Evolutionary conservation across 2,329 filamentous ascomycete genomes (phyloP), one percentile per base, ranked within the genome.

Genomic region (Xylaria multiplex): DNA sequence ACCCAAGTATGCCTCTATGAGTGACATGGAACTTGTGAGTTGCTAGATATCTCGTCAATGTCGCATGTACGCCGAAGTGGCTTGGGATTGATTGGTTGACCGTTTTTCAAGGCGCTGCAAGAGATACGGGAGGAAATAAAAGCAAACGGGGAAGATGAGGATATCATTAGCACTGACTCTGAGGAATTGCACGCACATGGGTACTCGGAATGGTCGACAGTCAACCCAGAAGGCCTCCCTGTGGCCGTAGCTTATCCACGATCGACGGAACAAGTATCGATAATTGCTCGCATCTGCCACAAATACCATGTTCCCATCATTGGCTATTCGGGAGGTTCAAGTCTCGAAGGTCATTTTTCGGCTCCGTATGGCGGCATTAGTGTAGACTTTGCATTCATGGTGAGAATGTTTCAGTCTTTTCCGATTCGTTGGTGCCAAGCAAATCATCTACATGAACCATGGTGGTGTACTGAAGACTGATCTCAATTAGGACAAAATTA

Each of bases 271-370:
- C 83, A 90, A 66, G 88, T 90, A 24, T 84, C 87, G 1, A 74
- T 78, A 43, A 87, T 90, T 65, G 86, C 86, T 1, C 83, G 89
- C 69, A 83, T 94, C 61, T 97, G 93, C 80, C 84, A 91, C 79
- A 90, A 90, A 76, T 90, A 93, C 78, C 89, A 86, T 16, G 87
- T 97, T 60, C 94, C 94, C 1, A 91, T 97, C 81, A 91, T 96
- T 66, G 91, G 93, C 0, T 97, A 92, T 76, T 96, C 92, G 0
- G 93, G 93, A 2, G 94, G 93, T 14, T 91, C 92, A 0, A 95
- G 91, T 70, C 82, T 97, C 0, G 94, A 97, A 78, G 94, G 91
- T 14, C 96, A 97, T 77, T 97, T 97, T 78, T 92, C 92, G 0
- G 92, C 93, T 14, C 93, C 93, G 0, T 91, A 90, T 75, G 93